phyloP scores from a whole-genome alignment of 192 early-diverging fungal genomes.

The Podila epicladia region DNA sequence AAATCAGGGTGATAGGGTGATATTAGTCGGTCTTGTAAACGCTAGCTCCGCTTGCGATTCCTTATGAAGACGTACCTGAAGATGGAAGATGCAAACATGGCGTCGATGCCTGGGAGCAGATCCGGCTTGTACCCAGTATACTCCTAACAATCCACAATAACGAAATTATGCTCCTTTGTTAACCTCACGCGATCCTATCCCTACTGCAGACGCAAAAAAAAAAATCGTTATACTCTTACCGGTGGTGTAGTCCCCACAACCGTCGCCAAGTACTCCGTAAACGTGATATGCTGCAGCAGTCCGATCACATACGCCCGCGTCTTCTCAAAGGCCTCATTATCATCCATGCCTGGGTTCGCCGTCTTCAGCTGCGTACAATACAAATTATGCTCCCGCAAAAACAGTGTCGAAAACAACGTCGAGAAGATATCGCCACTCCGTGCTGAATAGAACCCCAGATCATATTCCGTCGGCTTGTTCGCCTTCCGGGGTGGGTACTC shows the following conservation, averaged over 20 bases:
- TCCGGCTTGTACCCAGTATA: background rate
- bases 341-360: background rate
- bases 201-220: too few species aligned
- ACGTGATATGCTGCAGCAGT: slow-evolving; percentile 3
- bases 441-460: background rate
- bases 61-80: background rate
- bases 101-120: background rate
- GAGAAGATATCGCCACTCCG: slow-evolving; percentile 2
- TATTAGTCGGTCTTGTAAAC: too few species aligned
- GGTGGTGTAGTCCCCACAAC: background rate
- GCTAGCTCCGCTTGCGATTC: too few species aligned
- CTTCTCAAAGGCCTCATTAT: background rate
- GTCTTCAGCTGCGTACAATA: background rate
- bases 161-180: background rate
- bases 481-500: background rate
- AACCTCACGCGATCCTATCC: too few species aligned
- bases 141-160: background rate
- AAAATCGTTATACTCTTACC: background rate
- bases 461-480: background rate
- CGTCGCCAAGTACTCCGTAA: background rate
- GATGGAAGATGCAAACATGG: background rate
- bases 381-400: background rate
- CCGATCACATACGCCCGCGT: slow-evolving; percentile 3
- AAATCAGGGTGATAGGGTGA: too few species aligned
- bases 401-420: background rate